These are phyloP conservation scores for Ampelomyces quisqualis DNA, from an alignment of 2,329 filamentous ascomycete species.

Conservation along the genomic window DNA sequence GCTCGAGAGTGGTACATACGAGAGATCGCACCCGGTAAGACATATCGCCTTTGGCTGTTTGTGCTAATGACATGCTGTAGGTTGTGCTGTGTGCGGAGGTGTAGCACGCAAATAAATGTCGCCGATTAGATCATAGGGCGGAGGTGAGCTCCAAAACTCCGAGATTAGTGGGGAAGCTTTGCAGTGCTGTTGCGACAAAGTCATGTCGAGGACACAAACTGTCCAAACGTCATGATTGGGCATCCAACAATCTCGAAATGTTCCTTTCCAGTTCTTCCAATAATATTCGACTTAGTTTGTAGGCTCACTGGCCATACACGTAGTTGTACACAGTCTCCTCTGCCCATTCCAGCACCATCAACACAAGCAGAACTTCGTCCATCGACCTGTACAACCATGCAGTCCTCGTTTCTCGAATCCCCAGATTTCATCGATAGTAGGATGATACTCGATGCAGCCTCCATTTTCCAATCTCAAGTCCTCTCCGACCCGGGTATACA, in stretches of 20 bases:
- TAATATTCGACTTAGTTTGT: no score
- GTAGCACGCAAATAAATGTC: slow-evolving; percentile 28
- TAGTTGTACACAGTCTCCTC: no score
- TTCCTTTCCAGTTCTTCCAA: no score
- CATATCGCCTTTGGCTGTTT: slow-evolving; percentile 40
- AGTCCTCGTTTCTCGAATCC: no score
- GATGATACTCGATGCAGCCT: background rate
- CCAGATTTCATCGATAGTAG: no score
- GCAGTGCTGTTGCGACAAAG: background rate
- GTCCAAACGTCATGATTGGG: no score
- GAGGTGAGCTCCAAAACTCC: slow-evolving; percentile 35
- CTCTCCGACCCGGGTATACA: slow-evolving; percentile 2
- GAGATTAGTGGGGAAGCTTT: slow-evolving; percentile 20
- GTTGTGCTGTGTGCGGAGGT: slow-evolving; percentile 9
- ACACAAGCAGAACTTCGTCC: no score
- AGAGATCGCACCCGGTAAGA: slow-evolving; percentile 45
- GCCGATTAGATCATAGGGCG: slow-evolving; percentile 39
- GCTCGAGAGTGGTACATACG: slow-evolving; percentile 29
- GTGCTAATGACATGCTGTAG: slow-evolving; percentile 38
- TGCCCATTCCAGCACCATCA: no score
- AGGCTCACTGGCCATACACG: no score
- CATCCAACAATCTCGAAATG: no score
- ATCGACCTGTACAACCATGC: no score
- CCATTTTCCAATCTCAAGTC: background rate
- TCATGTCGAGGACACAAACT: no score